These are phyloP conservation scores for Furculomyces boomerangus DNA, from an alignment of 371 early-diverging fungal genomes.

Conservation along the genomic window DNA sequence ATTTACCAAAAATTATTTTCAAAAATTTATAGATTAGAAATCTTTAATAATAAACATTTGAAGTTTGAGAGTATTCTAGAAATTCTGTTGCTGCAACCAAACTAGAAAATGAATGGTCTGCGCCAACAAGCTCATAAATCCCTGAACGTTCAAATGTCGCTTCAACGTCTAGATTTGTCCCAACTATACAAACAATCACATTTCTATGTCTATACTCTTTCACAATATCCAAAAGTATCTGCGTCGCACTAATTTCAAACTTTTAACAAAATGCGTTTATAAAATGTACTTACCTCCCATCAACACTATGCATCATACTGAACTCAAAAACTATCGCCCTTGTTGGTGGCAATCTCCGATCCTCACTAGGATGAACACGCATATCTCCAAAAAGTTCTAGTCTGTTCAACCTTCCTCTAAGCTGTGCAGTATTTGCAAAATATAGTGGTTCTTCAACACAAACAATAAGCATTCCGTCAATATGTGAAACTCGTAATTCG, in stretches of 20 bases:
- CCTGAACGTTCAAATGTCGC: constrained; percentile 5
- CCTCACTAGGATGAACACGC: constrained; percentile 74
- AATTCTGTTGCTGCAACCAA: constrained; percentile 35
- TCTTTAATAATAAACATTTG: too few species aligned
- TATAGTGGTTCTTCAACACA: constrained; percentile 77
- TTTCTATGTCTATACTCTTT: constrained; percentile 41
- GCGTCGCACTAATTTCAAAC: constrained; percentile 6
- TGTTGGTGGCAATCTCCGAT: constrained; percentile 40
- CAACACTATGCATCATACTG: constrained; percentile 63
- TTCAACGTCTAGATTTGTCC: neutral
- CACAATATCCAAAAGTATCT: constrained; percentile 60
- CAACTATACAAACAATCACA: constrained; percentile 2
- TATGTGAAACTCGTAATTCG: constrained; percentile 43
- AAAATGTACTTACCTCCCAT: constrained; percentile 40
- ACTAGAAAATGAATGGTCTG: constrained; percentile 32
- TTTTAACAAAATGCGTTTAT: neutral
- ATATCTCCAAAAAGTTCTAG: constrained; percentile 81
- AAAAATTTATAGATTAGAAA: too few species aligned
- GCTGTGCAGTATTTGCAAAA: constrained; percentile 88
- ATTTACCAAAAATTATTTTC: too few species aligned
- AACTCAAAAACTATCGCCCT: constrained; percentile 73
- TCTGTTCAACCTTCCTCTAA: constrained; percentile 78
- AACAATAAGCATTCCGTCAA: constrained; percentile 69
- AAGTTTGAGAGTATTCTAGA: too few species aligned
- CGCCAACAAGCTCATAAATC: constrained; percentile 31